Percentiles rank a stretch among this genome's conserved stretches.
These are phyloP conservation scores for Chrysanthemum makinoi DNA, from an alignment of 129 eudicot species.

Conservation along the genomic window DNA sequence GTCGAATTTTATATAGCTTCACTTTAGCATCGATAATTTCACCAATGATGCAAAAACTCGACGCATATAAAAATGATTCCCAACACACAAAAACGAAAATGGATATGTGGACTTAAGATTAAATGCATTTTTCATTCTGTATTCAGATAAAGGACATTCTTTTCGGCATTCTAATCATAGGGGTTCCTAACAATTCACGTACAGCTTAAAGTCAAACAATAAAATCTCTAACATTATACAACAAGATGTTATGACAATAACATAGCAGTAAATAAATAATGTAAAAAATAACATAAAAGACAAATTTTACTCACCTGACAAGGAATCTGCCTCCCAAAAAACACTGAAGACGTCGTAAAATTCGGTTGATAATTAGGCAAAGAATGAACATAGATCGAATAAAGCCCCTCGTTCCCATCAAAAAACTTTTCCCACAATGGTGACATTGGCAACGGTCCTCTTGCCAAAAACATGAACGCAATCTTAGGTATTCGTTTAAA, in stretches of 20 bases:
- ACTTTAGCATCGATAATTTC: constrained; percentile 8
- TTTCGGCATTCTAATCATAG: background rate
- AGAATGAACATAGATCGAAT: constrained; percentile 74
- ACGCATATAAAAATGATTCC: background rate
- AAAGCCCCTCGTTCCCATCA: constrained; percentile 61
- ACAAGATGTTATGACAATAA: background rate
- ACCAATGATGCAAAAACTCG: background rate
- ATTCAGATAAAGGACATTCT: background rate
- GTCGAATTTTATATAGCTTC: constrained; percentile 10
- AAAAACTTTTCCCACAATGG: constrained; percentile 90
- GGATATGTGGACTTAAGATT: constrained; percentile 2
- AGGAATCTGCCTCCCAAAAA: constrained; percentile 70
- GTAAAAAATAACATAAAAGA: constrained; percentile 12
- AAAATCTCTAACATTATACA: constrained; percentile 1
- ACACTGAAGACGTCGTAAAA: constrained; percentile 54
- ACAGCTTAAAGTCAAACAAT: constrained; percentile 8
- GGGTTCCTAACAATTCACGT: background rate
- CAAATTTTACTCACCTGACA: constrained; percentile 55
- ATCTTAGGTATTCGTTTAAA: constrained; percentile 62
- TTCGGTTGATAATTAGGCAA: constrained; percentile 51
- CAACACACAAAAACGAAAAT: background rate
- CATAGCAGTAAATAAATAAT: background rate
- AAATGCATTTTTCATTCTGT: background rate
- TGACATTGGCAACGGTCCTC: constrained; percentile 81
- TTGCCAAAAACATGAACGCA: constrained; percentile 90